phyloP scores from a whole-genome alignment of 805 yeast species.

The Barnettozyma sp. region DNA sequence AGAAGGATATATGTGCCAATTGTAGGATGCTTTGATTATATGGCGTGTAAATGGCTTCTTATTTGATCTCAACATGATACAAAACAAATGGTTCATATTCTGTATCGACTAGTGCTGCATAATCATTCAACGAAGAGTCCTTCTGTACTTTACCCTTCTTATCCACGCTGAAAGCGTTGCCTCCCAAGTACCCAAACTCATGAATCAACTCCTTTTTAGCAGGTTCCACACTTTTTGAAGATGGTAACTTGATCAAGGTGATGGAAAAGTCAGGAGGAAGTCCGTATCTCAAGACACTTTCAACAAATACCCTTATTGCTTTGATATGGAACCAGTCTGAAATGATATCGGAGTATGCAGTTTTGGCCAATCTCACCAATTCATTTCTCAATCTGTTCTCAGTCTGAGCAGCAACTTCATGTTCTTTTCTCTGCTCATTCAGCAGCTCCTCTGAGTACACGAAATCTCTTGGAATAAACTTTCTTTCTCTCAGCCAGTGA shows the following conservation, averaged over 20 bases:
- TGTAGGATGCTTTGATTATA: no score
- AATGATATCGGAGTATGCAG: constrained; percentile 85
- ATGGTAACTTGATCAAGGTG: constrained; percentile 40
- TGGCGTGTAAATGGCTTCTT: no score
- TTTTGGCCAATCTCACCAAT: constrained; percentile 70
- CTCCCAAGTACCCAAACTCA: constrained; percentile 85
- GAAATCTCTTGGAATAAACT: constrained; percentile 91
- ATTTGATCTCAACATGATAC: constrained; percentile 47
- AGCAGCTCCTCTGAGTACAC: constrained; percentile 73
- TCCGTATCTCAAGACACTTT: constrained; percentile 91
- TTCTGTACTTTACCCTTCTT: constrained; percentile 58
- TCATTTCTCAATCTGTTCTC: constrained; percentile 74
- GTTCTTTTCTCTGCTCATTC: constrained; percentile 70
- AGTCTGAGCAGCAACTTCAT: constrained; percentile 60
- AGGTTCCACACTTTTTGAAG: constrained; percentile 36
- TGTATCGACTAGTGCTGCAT: constrained; percentile 86
- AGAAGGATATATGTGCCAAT: no score
- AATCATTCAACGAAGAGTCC: constrained; percentile 68
- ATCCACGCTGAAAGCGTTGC: constrained; percentile 73
- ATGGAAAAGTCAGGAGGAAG: constrained; percentile 85
- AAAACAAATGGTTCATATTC: constrained; percentile 96
- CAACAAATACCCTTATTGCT: constrained; percentile 82
- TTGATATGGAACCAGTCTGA: constrained; percentile 88
- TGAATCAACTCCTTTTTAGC: constrained; percentile 64
- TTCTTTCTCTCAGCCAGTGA: constrained; percentile 68